Evolutionary conservation across 2,329 filamentous ascomycete genomes (phyloP).

Genomic region (Westerdykella sp.): DNA sequence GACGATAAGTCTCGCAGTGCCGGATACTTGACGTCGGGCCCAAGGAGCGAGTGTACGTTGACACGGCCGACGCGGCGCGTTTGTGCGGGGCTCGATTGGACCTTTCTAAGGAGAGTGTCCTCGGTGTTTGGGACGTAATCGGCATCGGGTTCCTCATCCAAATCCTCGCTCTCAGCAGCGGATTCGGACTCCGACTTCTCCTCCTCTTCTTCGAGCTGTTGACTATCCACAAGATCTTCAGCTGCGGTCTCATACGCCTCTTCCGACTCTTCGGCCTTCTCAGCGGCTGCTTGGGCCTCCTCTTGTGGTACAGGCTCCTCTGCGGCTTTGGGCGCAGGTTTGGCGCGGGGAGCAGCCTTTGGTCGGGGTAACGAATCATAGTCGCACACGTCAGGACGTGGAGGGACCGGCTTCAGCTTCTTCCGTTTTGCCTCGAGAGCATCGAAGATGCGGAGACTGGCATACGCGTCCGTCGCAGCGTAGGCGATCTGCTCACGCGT

Average conservation of each 20-base stretch:
- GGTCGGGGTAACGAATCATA: conserved; percentile 57
- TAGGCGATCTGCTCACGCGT: conserved; percentile 61
- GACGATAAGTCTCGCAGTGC: conserved; percentile 6
- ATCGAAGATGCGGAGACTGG: conserved; percentile 68
- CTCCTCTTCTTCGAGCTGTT: conserved; percentile 15
- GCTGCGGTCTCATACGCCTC: conserved; percentile 31
- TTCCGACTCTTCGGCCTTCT: conserved; percentile 18
- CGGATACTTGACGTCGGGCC: conserved; percentile 16
- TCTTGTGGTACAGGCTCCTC: conserved; percentile 7
- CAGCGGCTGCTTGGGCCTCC: conserved; percentile 17
- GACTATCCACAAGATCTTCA: conserved; percentile 22
- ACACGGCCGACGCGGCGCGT: conserved; percentile 19
- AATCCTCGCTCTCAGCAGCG: conserved; percentile 2
- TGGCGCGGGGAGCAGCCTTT: conserved; percentile 1
- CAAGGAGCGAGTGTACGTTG: conserved; percentile 9
- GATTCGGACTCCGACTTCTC: conserved; percentile 2
- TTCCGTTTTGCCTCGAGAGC: conserved; percentile 63
- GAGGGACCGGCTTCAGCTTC: conserved; percentile 62
- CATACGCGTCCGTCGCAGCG: conserved; percentile 78
- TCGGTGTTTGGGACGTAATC: conserved; percentile 3
- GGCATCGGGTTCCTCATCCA: conserved; percentile 4
- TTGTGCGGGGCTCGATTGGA: background rate
- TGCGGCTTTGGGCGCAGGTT: conserved; percentile 8
- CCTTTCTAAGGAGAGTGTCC: background rate
- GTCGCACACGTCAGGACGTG: conserved; percentile 63